These are phyloP conservation scores for Leucocoprinus gongylophorus DNA, from an alignment of 1,284 basidiomycete species.

Conservation along the genomic window DNA sequence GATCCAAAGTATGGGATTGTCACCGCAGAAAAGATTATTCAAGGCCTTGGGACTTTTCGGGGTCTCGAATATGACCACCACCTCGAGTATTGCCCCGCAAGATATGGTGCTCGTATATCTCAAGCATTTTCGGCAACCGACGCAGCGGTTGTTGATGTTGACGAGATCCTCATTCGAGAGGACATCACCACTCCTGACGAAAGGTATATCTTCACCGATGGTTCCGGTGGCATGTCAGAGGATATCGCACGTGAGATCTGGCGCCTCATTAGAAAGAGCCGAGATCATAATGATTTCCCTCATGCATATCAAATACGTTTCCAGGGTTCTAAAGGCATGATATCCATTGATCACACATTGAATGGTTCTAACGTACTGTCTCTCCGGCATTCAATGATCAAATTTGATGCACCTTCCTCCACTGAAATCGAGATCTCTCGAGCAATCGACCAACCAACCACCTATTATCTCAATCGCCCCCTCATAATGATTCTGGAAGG, in stretches of 20 bases:
- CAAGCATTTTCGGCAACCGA: constrained; percentile 71
- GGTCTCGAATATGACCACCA: constrained; percentile 36
- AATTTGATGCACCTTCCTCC: constrained; percentile 46
- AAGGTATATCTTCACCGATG: constrained; percentile 55
- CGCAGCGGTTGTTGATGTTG: constrained; percentile 45
- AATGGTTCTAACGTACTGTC: constrained; percentile 36
- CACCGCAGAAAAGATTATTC: constrained; percentile 42
- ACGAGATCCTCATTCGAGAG: constrained; percentile 38
- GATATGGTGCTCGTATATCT: constrained; percentile 64
- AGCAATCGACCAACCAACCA: constrained; percentile 52
- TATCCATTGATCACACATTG: constrained; percentile 48
- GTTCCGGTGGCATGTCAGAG: constrained; percentile 59
- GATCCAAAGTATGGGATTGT: constrained; percentile 27
- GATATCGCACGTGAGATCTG: constrained; percentile 51
- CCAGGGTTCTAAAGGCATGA: constrained; percentile 56
- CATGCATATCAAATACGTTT: constrained; percentile 55
- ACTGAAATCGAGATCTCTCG: constrained; percentile 55
- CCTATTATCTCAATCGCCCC: constrained; percentile 57
- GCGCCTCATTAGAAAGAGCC: constrained; percentile 35
- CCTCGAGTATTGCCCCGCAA: constrained; percentile 54
- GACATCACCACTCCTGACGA: constrained; percentile 39
- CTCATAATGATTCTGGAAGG: constrained; percentile 62
- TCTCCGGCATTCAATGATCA: constrained; percentile 55
- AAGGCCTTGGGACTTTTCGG: constrained; percentile 47
- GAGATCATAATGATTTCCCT: constrained; percentile 33